phyloP scores from a whole-genome alignment of 371 early-diverging fungal genomes.

The Mucor circinelloides region DNA sequence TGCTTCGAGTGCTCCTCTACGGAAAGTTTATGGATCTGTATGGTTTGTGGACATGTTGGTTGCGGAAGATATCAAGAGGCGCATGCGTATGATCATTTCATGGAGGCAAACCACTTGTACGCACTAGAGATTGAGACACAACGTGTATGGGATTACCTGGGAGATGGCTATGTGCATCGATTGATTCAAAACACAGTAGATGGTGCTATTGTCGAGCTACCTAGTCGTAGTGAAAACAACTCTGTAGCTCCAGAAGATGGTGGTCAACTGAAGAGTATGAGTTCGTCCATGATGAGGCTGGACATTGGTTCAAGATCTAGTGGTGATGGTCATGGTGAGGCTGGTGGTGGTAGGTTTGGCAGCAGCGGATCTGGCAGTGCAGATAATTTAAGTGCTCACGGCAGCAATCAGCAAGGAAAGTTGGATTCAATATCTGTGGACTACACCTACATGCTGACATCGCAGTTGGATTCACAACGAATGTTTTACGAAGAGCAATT shows the following conservation, averaged over 20 bases:
- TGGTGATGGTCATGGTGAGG: not conserved
- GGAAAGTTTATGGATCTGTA: conserved; percentile 89
- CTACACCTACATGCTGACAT: conserved; percentile 76
- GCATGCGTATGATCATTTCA: conserved; percentile 87
- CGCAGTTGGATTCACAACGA: conserved; percentile 89
- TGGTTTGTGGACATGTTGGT: conserved; percentile 91
- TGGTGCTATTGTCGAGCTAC: conserved; percentile 90
- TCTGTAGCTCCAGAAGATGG: not conserved
- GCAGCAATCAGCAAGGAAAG: not conserved
- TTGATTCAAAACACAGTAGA: conserved; percentile 87
- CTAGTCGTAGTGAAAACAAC: conserved; percentile 32
- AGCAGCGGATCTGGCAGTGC: not conserved
- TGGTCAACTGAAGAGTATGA: not conserved
- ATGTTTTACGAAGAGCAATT: conserved; percentile 83
- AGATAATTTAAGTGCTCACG: conserved; percentile 22
- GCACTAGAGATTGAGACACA: conserved; percentile 94
- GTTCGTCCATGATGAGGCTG: not conserved
- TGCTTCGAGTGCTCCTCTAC: conserved; percentile 73
- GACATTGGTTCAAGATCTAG: not conserved
- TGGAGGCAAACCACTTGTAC: conserved; percentile 80
- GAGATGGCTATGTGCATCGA: conserved; percentile 94
- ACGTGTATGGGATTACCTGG: conserved; percentile 95
- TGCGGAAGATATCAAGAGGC: conserved; percentile 80
- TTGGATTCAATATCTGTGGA: conserved; percentile 41
- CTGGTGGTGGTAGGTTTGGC: not conserved